phyloP scores from a whole-genome alignment of 345 rosid genomes.

The Populus tremula region DNA sequence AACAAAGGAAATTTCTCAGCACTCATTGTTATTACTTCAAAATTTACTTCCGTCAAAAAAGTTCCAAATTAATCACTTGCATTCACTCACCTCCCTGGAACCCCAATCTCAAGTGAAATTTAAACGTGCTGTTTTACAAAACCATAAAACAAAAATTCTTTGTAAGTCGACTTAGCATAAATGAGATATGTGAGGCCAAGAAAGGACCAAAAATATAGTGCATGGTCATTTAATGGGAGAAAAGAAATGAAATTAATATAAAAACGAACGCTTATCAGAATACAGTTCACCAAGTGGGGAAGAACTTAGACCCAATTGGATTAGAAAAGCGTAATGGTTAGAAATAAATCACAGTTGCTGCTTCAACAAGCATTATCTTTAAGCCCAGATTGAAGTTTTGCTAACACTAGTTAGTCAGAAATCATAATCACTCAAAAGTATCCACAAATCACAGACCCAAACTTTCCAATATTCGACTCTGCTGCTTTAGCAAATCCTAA shows the following conservation, averaged over 20 bases:
- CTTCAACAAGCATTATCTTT: neutral
- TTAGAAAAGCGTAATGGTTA: neutral
- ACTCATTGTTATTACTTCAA: neutral
- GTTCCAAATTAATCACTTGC: neutral
- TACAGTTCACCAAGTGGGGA: conserved; percentile 2
- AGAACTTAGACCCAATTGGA: neutral
- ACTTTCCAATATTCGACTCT: no score
- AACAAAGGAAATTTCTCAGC: neutral
- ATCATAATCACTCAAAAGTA: neutral
- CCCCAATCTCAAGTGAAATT: neutral
- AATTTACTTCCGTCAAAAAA: neutral
- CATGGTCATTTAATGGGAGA: neutral
- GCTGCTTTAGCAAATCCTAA: neutral
- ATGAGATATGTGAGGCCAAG: neutral
- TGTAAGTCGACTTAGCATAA: no score
- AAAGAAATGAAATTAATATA: neutral
- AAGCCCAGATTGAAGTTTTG: neutral
- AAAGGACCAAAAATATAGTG: neutral
- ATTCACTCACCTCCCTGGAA: neutral
- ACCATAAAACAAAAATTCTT: neutral
- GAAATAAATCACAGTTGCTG: conserved; percentile 4
- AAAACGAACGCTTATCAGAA: neutral
- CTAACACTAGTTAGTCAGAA: neutral
- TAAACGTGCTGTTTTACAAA: neutral
- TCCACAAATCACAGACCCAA: neutral